These are phyloP conservation scores for Crithidia fasciculata DNA, from an alignment of 208 protist genomes.

Conservation along the genomic window DNA sequence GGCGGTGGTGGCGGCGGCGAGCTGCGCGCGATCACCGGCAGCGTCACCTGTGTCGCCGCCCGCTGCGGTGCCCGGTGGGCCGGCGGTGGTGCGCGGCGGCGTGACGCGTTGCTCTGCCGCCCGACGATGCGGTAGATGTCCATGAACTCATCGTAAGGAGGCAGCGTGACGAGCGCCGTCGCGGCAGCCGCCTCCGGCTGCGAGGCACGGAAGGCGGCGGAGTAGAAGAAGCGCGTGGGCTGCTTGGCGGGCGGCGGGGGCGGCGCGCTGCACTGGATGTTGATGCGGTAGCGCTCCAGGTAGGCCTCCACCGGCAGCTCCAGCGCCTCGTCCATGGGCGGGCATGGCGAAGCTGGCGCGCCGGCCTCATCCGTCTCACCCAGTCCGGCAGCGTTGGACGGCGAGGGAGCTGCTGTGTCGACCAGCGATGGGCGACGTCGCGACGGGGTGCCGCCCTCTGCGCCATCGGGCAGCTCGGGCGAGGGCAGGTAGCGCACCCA, in stretches of 20 bases:
- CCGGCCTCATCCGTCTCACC: no score
- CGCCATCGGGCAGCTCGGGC: conserved; percentile 12
- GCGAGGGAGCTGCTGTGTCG: conserved; percentile 1
- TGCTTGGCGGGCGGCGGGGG: conserved; percentile 45
- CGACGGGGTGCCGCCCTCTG: neutral
- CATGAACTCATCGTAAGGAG: conserved; percentile 88
- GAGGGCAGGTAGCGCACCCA: conserved; percentile 32
- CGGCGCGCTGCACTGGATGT: conserved; percentile 10
- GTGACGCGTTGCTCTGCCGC: conserved; percentile 2
- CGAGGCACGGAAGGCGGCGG: conserved; percentile 19
- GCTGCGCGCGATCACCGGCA: conserved; percentile 10
- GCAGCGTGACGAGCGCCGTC: conserved; percentile 72
- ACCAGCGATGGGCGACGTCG: conserved; percentile 6
- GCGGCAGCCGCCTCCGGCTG: conserved; percentile 10
- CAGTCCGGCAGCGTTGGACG: neutral
- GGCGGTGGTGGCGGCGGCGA: neutral
- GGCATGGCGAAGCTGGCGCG: no score
- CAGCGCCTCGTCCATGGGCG: neutral
- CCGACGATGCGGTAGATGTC: conserved; percentile 74
- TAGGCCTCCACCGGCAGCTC: conserved; percentile 13
- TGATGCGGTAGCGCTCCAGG: conserved; percentile 20
- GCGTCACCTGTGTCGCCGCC: neutral
- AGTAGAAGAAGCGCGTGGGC: conserved; percentile 69
- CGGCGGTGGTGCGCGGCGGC: neutral
- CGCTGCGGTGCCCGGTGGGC: neutral